Conservation (phyloP, 108 stramenopile genomes). For the Discostella stelligeroides region DNA sequence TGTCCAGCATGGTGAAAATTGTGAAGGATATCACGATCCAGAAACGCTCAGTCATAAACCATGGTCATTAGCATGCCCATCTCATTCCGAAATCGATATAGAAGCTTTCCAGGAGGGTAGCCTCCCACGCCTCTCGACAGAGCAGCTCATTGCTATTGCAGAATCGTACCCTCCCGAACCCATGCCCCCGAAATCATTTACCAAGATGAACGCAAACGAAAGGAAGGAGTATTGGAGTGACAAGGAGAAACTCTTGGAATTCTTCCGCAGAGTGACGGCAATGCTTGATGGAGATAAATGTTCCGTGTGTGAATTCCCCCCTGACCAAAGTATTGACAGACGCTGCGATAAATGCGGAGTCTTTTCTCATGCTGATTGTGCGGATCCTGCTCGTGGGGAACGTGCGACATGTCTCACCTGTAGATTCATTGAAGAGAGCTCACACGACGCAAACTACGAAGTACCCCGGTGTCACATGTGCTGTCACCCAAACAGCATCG, state of each 20-base stretch:
- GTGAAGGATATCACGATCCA: constrained; percentile 49
- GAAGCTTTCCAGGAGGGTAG: constrained; percentile 42
- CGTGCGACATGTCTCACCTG: constrained; percentile 55
- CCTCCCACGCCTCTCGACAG: constrained; percentile 30
- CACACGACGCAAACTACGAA: constrained; percentile 36
- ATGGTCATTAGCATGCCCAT: constrained; percentile 80
- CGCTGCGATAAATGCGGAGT: constrained; percentile 61
- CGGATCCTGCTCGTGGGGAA: constrained; percentile 31
- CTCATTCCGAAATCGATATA: constrained; percentile 66
- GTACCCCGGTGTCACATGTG: constrained; percentile 74
- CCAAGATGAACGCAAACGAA: constrained; percentile 64
- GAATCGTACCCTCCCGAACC: constrained; percentile 78
- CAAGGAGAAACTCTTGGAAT: constrained; percentile 57
- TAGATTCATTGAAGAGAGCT: constrained; percentile 41
- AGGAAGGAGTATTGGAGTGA: constrained; percentile 53
- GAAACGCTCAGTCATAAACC: constrained; percentile 50
- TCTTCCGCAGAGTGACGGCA: constrained; percentile 54
- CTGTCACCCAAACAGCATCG: constrained; percentile 46
- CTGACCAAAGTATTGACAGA: constrained; percentile 33
- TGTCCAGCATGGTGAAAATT: constrained; percentile 85
- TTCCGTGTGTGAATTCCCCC: constrained; percentile 62
- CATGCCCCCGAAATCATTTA: constrained; percentile 61
- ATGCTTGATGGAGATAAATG: constrained; percentile 63
- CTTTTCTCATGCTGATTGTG: constrained; percentile 63
- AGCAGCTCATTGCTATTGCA: constrained; percentile 60